A percentile compares a stretch with the other conserved stretches of the same genome.
These are phyloP conservation scores for Acanthamoeba rhysodes DNA, from an alignment of 208 protist species.

Conservation along the genomic window DNA sequence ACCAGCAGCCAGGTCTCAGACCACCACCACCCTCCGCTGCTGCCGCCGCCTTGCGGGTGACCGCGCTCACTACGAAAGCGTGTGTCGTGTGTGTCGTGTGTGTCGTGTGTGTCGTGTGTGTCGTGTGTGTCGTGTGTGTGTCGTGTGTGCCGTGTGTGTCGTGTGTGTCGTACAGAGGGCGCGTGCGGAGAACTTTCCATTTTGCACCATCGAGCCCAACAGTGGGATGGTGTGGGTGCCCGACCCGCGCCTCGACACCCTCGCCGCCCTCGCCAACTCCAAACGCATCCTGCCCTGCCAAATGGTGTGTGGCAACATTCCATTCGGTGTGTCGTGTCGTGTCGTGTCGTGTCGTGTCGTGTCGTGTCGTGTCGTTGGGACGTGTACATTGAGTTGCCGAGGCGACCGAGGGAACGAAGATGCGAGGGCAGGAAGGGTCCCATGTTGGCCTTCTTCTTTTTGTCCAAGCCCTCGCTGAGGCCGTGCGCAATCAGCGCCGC, in stretches of 20 bases:
- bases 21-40: background rate
- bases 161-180: background rate
- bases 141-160: background rate
- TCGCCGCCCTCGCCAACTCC: slow-evolving; percentile 5
- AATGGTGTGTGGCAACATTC: background rate
- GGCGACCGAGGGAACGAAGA: slow-evolving; percentile 11
- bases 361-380: background rate
- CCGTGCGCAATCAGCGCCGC: slow-evolving; percentile 37
- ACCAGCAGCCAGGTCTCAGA: slow-evolving; percentile 31
- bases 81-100: background rate
- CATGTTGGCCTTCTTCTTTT: background rate
- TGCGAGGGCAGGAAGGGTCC: slow-evolving; percentile 12
- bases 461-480: background rate
- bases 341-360: too few relatives aligned
- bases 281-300: background rate
- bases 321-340: too few relatives aligned
- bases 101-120: background rate
- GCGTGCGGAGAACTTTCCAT: slow-evolving; percentile 33
- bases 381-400: slow-evolving; percentile 24
- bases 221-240: slow-evolving; percentile 31
- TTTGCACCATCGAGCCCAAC: slow-evolving; percentile 65
- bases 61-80: background rate
- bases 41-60: too few relatives aligned
- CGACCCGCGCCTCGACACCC: slow-evolving; percentile 18
- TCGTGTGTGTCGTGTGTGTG: background rate